Base-by-base conservation (phyloP, 139 green algal genomes). In the Ulvella scutata region DNA sequence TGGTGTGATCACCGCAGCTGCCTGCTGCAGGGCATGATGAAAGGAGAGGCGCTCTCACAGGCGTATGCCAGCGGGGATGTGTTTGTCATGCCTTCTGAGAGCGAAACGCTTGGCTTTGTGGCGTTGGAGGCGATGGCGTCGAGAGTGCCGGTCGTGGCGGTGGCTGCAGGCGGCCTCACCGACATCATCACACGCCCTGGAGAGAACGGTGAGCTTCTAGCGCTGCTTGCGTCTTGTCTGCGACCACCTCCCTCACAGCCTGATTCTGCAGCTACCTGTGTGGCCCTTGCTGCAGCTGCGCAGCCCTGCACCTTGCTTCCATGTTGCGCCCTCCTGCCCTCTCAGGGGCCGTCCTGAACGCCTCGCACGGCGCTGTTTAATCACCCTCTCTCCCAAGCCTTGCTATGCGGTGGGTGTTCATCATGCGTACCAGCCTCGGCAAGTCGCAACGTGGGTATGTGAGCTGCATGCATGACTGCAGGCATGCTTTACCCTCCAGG, bases 21-120 rank as follows among this genome's bases (percentile, higher is more conserved):
- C n/a, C n/a, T n/a, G n/a, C n/a, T 61, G 26, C 75, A 84, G 62
- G 88, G 89, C 44, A 88, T 92, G 85, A 73, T 96, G 74, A 88
- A 89, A 36, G 94, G 93, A 7, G 87, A 95, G 40, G 91, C 95
- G 72, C 88, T 99, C 43, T 91, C 86, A 4, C 62, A 85, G 29
- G 94, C 94, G 2, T 99, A 98, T 75, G 94, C 94, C 17, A 89
- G 76, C 21, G 88, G 85, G 3, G 94, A 98, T 85, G 81, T 98
- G 10, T 98, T 99, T 82, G 80, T 98, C 38, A 99, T 97, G 91
- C 94, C 94, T 10, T 90, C 79, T 9, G 89, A 96, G 76, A 90
- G 79, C 2, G 93, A 98, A 83, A 98, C 94, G 3, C 87, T 98
- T 3, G 94, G 93, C 26, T 99, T 99, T 84, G 94, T 99, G 37